Base-by-base conservation (phyloP, 2,329 filamentous ascomycete species). In the Stagonosporopsis vannaccii region DNA sequence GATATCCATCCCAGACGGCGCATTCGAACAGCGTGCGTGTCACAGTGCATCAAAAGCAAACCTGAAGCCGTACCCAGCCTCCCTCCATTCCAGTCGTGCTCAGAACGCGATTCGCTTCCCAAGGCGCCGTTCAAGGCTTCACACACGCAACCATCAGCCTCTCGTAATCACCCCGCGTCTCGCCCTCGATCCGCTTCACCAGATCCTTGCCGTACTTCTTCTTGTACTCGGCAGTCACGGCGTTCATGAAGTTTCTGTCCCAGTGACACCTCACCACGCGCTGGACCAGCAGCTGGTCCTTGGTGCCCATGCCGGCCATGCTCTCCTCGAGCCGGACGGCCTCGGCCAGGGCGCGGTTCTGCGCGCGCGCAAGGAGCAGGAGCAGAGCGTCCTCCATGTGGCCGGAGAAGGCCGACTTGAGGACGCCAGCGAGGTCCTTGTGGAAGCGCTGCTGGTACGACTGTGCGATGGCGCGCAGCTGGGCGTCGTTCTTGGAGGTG, bases 301-400 rank as follows among this genome's bases (percentile, higher is more conserved):
- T 94, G 11, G 95, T 98, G 2, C 94, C 94, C 61, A 89, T 68
- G 0, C 94, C 95, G 1, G 86, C 84, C 94, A 98, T 98, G 15
- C 90, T 83, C 13, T 90, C 90, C 72, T 97, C 92, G n/a, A 98
- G 82, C 4, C 91, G 80, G 20, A 84, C 79, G 0, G 93, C 95
- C 67, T 96, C 93, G 62, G 92, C 88, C 82, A 91, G 89, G 56
- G 91, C 91, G 63, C 89, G 91, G 76, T 97, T 92, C 6, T 85
- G 80, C 2, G 90, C 94, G 12, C 88, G 82, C 11, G 84, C 84
- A n/a, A 97, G 80, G 75, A 97, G 92, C 72, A 87, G 87, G 23
- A 95, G 78, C 0, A 98, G 83, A 0, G 92, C 92, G 15, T 91
- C 85, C 73, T 93, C 83, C 92, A 98, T 97, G 73, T 98, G 94